phyloP scores from a whole-genome alignment of 192 early-diverging fungal species.

The Lobulomyces angularis region DNA sequence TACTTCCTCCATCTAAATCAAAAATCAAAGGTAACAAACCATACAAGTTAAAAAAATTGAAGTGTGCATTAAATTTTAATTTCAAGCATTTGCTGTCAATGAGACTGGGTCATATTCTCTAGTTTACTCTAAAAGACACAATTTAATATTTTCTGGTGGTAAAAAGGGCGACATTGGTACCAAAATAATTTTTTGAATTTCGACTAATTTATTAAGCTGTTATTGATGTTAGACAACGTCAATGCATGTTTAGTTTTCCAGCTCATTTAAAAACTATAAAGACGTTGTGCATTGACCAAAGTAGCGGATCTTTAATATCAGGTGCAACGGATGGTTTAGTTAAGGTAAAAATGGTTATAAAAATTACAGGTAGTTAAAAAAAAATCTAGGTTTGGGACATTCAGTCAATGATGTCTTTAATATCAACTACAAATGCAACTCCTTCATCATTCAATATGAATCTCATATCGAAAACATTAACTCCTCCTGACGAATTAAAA shows the following conservation, averaged over 20 bases:
- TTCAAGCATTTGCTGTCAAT: conserved; percentile 36
- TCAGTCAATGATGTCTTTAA: too few relatives aligned
- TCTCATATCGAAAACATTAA: too few relatives aligned
- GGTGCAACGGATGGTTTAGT: too few relatives aligned
- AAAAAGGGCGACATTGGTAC: conserved; percentile 65
- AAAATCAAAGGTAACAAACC: conserved; percentile 38
- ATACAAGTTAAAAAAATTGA: conserved; percentile 18
- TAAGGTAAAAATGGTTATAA: too few relatives aligned
- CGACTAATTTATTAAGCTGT: conserved; percentile 30
- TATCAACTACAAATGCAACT: too few relatives aligned
- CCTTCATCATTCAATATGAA: too few relatives aligned
- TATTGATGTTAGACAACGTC: conserved; percentile 58
- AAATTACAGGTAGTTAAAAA: too few relatives aligned
- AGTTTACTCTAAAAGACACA: conserved; percentile 40
- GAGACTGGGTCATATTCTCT: conserved; percentile 58
- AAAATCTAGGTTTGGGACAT: too few relatives aligned
- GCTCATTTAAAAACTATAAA: conserved; percentile 58
- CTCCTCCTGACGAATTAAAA: too few relatives aligned
- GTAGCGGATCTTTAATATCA: too few relatives aligned
- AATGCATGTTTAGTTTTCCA: conserved; percentile 48
- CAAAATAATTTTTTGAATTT: conserved; percentile 1
- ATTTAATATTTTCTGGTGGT: conserved; percentile 59
- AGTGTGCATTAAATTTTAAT: conserved; percentile 4
- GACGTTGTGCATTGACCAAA: too few relatives aligned
- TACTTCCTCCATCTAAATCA: conserved; percentile 49